These are phyloP conservation scores for Gonapodya sp. DNA, from an alignment of 192 early-diverging fungal genomes.

Conservation along the genomic window DNA sequence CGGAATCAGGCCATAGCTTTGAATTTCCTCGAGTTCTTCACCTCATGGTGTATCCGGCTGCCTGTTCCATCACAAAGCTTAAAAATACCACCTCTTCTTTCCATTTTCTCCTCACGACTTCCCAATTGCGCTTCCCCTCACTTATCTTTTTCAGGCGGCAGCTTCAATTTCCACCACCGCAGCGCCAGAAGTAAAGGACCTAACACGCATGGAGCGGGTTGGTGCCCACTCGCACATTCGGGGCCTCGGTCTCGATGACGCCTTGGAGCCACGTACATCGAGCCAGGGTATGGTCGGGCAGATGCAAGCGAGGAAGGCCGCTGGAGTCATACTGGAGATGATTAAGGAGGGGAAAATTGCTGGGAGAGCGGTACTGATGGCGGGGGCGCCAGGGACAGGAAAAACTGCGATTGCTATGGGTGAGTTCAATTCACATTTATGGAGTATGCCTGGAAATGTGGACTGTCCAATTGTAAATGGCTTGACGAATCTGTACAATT, in stretches of 20 bases:
- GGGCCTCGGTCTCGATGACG: conserved; percentile 91
- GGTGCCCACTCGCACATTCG: conserved; percentile 97
- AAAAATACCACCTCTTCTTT: neutral
- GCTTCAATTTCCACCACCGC: conserved; percentile 28
- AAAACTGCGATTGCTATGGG: conserved; percentile 99
- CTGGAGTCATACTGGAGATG: conserved; percentile 91
- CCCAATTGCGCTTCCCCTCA: neutral
- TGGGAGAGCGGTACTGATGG: conserved; percentile 93
- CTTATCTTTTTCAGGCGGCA: conserved; percentile 11
- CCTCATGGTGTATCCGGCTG: no score
- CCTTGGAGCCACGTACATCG: conserved; percentile 70
- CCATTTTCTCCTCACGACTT: neutral
- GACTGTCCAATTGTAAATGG: no score
- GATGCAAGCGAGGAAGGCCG: conserved; percentile 85
- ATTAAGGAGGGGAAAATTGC: conserved; percentile 98
- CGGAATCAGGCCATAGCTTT: no score
- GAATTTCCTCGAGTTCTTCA: no score
- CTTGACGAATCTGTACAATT: no score
- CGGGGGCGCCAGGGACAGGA: conserved; percentile 95
- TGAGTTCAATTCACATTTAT: conserved; percentile 23
- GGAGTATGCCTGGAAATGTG: no score
- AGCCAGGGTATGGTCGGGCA: conserved; percentile 99
- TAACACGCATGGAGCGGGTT: conserved; percentile 77
- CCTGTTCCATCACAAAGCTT: no score
- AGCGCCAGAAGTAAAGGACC: conserved; percentile 51